Base-by-base conservation (phyloP, 2,329 filamentous ascomycete genomes). In the Lecanosticta acicola region DNA sequence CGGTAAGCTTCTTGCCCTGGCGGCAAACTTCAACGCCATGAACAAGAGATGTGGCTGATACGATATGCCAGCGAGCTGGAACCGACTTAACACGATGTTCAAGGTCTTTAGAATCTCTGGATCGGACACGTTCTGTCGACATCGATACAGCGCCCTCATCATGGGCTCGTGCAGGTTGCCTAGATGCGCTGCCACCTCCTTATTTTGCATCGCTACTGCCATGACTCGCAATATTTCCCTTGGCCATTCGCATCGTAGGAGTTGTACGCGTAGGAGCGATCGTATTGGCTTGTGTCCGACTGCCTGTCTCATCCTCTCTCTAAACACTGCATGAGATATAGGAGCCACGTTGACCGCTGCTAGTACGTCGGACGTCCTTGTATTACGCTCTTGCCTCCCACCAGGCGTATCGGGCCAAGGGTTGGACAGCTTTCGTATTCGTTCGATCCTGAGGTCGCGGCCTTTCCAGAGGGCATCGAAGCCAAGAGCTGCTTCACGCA, bases 21-120 rank as follows among this genome's bases (percentile, higher is more conserved):
- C 65, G 10, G 63, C 62, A 33, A 67, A 66, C 36, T 64, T 65
- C 21, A 65, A 41, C 2, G 56, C 63, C 34, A 65, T 48, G 19
- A 39, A 49, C 8, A 61, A 19, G 4, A 65, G 40, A 4, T 55
- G 46, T 1, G 53, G 44, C 5, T 51, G 39, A 4, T 63, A 46
- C 1, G 34, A 39, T 9, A 66, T 10, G 21, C 50, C 46, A 16
- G 56, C 59, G 7, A 49, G 50, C 3, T 38, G 46, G 18, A 64
- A 60, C 2, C 65, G 59, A 9, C 39, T 43, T 32, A 62, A 43
- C 13, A 66, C 59, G 7, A 48, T 45, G 34, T 50, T 60, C 13
- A 66, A 41, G 3, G 54, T 53, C 3, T 39, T 32, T 3, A 66
- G 51, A 7, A 66, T 54, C 29, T 54, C 51, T 1, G 46, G 45